These are phyloP conservation scores for Erythrobasidium hasegawianum DNA, from an alignment of 1,284 basidiomycete genomes.

Conservation along the genomic window DNA sequence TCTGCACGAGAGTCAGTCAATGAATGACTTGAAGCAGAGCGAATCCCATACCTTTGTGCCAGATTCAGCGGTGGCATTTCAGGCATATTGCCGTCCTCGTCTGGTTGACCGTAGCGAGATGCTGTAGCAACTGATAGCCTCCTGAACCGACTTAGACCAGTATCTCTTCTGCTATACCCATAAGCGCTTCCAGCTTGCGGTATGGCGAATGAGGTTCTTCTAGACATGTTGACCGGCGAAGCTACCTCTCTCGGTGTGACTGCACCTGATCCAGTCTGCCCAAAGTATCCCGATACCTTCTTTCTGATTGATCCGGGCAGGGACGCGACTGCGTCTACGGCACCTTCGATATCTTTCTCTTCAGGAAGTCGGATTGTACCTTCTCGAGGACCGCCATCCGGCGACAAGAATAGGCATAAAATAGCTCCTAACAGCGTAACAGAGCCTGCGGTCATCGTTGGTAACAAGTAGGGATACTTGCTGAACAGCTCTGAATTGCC, in stretches of 20 bases:
- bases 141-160: slow-evolving; percentile 36
- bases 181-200: slow-evolving; percentile 48
- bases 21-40: not conserved
- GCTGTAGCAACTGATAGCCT: slow-evolving; percentile 34
- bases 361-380: slow-evolving; percentile 73
- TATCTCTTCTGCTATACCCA: slow-evolving; percentile 33
- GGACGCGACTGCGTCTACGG: slow-evolving; percentile 47
- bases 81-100: slow-evolving; percentile 41
- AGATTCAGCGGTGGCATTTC: slow-evolving; percentile 58
- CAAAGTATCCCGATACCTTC: slow-evolving; percentile 59
- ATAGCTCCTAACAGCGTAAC: slow-evolving; percentile 63
- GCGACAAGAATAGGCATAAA: slow-evolving; percentile 80
- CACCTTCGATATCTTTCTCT: slow-evolving; percentile 58
- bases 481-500: slow-evolving; percentile 59
- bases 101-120: slow-evolving; percentile 39
- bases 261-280: not conserved
- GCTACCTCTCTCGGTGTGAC: slow-evolving; percentile 42
- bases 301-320: slow-evolving; percentile 54
- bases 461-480: slow-evolving; percentile 84
- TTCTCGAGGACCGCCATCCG: slow-evolving; percentile 80
- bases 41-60: slow-evolving; percentile 58
- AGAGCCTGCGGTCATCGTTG: slow-evolving; percentile 61
- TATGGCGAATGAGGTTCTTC: slow-evolving; percentile 38
- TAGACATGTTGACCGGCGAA: slow-evolving; percentile 52
- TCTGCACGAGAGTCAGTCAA: slow-evolving; percentile 47